Conservation (phyloP, 345 rosid species). For the Populus alba region DNA sequence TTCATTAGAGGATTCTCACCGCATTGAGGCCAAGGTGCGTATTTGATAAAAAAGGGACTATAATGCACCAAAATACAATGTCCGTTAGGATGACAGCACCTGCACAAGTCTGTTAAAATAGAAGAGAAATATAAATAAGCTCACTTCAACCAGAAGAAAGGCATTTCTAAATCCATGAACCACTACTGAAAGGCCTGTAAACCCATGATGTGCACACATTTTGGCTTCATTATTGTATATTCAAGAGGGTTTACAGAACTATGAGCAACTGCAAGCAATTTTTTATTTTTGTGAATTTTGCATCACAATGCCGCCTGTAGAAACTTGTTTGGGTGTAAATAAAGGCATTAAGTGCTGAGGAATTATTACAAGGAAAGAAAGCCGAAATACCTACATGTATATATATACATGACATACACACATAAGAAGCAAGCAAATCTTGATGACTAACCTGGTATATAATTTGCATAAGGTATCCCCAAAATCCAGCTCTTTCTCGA, state of each 20-base stretch:
- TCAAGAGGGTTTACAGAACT: not conserved
- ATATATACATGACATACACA: not conserved
- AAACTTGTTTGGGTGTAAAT: not conserved
- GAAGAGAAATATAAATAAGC: not conserved
- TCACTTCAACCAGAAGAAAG: conserved; percentile 3
- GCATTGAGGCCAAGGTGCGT: conserved; percentile 53
- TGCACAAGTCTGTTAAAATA: conserved; percentile 54
- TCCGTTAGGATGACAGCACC: conserved; percentile 85
- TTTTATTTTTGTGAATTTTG: not conserved
- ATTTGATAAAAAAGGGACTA: conserved; percentile 66
- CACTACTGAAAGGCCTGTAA: not conserved
- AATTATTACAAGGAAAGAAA: not conserved
- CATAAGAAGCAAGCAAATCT: not conserved
- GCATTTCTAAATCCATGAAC: not conserved
- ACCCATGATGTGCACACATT: not conserved
- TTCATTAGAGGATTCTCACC: conserved; percentile 37
- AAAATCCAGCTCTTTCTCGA: conserved; percentile 48
- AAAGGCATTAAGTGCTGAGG: not conserved
- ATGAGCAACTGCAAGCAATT: not conserved
- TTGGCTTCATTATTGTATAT: not conserved
- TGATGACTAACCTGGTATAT: conserved; percentile 57
- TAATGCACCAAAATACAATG: conserved; percentile 63
- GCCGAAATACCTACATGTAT: not conserved
- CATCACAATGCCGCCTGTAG: not conserved
- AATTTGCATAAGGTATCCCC: conserved; percentile 75